Evolutionary conservation across 257 asterid species (phyloP).

Genomic region (Nicotiana tabacum): DNA sequence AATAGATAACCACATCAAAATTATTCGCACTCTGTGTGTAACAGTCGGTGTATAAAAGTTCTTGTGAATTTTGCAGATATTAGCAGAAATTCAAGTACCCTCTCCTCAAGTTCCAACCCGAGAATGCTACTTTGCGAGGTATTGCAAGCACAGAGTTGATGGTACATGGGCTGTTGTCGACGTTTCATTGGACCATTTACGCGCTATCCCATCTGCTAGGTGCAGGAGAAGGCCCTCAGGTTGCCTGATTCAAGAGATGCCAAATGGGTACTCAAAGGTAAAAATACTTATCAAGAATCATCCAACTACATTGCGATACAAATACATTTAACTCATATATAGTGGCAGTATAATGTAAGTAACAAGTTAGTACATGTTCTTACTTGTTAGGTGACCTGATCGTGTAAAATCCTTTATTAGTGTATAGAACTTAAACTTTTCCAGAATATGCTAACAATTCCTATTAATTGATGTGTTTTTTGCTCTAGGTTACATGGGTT

Average conservation of each 20-base stretch:
- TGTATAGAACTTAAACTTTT: too few species aligned
- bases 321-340: not conserved
- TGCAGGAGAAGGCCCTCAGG: constrained; percentile 67
- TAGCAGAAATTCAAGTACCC: constrained; percentile 46
- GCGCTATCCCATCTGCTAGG: not conserved
- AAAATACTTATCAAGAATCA: too few species aligned
- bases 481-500: constrained; percentile 46
- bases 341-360: too few species aligned
- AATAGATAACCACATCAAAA: not conserved
- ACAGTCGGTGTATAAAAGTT: not conserved
- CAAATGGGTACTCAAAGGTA: constrained; percentile 51
- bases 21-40: not conserved
- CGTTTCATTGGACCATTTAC: constrained; percentile 39
- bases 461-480: not conserved
- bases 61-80: constrained; percentile 23
- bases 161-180: constrained; percentile 52
- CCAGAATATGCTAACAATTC: not conserved
- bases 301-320: not conserved
- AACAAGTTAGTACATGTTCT: too few species aligned
- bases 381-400: too few species aligned
- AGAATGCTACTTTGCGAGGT: constrained; percentile 34
- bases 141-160: constrained; percentile 31
- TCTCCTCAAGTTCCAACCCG: constrained; percentile 50
- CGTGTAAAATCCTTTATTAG: too few species aligned
- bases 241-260: constrained; percentile 39